These are phyloP conservation scores for Iberis pinnata DNA, from an alignment of 345 rosid genomes.

Conservation along the genomic window DNA sequence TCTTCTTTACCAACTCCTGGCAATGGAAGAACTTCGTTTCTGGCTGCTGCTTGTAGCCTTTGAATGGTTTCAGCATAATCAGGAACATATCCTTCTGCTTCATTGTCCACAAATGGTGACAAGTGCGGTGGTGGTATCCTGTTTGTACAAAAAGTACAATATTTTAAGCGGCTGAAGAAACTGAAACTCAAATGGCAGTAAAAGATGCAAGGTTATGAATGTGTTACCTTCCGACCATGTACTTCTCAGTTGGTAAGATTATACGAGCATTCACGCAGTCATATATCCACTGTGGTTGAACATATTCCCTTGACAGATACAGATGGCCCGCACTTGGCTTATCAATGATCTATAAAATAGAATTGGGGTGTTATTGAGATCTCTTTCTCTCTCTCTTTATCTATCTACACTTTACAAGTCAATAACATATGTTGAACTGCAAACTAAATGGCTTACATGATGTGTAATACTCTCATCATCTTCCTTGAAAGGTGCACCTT, in stretches of 20 bases:
- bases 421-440: background rate
- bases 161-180: background rate
- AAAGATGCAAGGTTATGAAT: slow-evolving; percentile 1
- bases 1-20: slow-evolving; percentile 71
- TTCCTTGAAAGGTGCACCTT: slow-evolving; percentile 75
- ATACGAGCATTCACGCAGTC: slow-evolving; percentile 77
- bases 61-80: slow-evolving; percentile 80
- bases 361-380: background rate
- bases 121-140: slow-evolving; percentile 88
- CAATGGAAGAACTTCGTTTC: slow-evolving; percentile 71
- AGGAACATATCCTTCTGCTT: slow-evolving; percentile 84
- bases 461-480: slow-evolving; percentile 78
- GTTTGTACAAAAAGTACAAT: background rate
- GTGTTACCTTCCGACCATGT: slow-evolving; percentile 72
- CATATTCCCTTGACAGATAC: slow-evolving; percentile 74
- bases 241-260: slow-evolving; percentile 61
- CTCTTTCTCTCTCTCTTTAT: background rate
- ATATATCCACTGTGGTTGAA: slow-evolving; percentile 92
- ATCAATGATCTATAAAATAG: slow-evolving; percentile 67
- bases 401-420: background rate
- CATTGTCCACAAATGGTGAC: slow-evolving; percentile 83
- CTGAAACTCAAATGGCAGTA: background rate
- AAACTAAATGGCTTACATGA: slow-evolving; percentile 52
- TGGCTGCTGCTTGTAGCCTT: slow-evolving; percentile 71
- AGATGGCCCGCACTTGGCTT: slow-evolving; percentile 78